Base-by-base conservation (phyloP, 139 green algal genomes). In the Chlorella sp. region DNA sequence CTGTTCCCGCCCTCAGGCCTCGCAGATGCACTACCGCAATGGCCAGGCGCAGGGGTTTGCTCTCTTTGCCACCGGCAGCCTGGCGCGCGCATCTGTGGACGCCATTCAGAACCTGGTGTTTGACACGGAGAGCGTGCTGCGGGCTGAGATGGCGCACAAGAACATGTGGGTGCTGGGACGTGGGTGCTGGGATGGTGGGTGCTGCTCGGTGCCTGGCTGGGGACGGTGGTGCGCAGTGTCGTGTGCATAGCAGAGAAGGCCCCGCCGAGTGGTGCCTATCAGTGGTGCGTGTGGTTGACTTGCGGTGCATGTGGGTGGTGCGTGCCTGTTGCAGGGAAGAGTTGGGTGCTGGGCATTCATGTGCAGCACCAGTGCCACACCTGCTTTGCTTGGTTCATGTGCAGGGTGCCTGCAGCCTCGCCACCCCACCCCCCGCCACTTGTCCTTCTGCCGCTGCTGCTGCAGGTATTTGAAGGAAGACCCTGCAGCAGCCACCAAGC, bases 101-200 rank as follows among this genome's bases (percentile, higher is more conserved):
- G 86, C 91, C 30, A 80, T 97, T 16, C 86, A 93, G 40, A 94
- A 94, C 86, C 89, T 96, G 39, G 92, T 92, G 86, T 97, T 98
- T 92, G 95, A 97, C 69, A 95, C 96, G 26, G 83, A 64, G 28
- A 78, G 89, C 57, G 89, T 94, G 22, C 93, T 99, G 87, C 92
- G 97, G 16, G 95, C 92, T 22, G 97, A 99, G 92, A 96, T 99
- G 94, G 97, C 97, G 14, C 96, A 96, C 89, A 99, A 99, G 87
- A 97, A 97, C 92, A 95, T 97, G 93, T 77, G 87, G 5, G 78
- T 37, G 28, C 53, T 21, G 39, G 34, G 77, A 40, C 21, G 75
- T 34, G 79, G 7, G 79, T n/a, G 22, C 40, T 42, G 30, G 30
- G 79, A 11, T 18, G 79, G 24, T 16, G 40, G 9, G 21, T 34